Percentiles rank a stretch among this genome's conserved stretches.
These are phyloP conservation scores for Pholiota microspora DNA, from an alignment of 768 basidiomycete species.

Conservation along the genomic window DNA sequence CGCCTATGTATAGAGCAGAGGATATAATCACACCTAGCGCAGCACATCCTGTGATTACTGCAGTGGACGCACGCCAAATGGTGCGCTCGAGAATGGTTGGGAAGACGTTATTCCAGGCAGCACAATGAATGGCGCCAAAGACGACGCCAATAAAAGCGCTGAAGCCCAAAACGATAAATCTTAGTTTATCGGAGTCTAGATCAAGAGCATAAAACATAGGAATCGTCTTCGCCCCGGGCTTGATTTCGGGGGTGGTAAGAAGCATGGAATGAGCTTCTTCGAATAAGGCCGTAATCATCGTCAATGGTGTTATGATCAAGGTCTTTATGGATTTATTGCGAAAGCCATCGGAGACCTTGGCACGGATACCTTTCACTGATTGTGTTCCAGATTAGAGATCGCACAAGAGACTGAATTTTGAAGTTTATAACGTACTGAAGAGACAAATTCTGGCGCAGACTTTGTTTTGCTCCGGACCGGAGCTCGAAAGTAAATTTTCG, in stretches of 20 bases:
- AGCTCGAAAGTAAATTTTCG: too few species aligned
- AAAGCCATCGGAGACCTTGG: too few species aligned
- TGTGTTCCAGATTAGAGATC: too few species aligned
- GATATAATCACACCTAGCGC: too few species aligned
- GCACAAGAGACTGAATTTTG: too few species aligned
- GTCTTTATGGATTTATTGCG: too few species aligned
- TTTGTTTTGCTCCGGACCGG: neutral
- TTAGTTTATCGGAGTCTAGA: neutral
- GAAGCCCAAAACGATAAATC: neutral
- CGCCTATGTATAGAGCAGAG: too few species aligned
- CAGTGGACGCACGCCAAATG: neutral
- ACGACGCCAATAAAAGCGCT: conserved; percentile 5
- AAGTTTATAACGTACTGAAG: neutral
- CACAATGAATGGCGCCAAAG: conserved; percentile 28
- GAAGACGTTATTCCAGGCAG: conserved; percentile 24
- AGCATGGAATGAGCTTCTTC: neutral
- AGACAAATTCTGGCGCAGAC: neutral
- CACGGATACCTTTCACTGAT: too few species aligned
- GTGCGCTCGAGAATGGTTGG: conserved; percentile 5
- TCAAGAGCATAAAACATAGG: neutral
- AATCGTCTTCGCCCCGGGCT: neutral
- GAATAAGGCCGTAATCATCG: too few species aligned
- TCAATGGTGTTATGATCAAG: too few species aligned
- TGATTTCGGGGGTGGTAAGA: neutral
- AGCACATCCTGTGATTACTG: too few species aligned